phyloP scores from a whole-genome alignment of 2,329 filamentous ascomycete genomes.

The Colletotrichum aenigma region DNA sequence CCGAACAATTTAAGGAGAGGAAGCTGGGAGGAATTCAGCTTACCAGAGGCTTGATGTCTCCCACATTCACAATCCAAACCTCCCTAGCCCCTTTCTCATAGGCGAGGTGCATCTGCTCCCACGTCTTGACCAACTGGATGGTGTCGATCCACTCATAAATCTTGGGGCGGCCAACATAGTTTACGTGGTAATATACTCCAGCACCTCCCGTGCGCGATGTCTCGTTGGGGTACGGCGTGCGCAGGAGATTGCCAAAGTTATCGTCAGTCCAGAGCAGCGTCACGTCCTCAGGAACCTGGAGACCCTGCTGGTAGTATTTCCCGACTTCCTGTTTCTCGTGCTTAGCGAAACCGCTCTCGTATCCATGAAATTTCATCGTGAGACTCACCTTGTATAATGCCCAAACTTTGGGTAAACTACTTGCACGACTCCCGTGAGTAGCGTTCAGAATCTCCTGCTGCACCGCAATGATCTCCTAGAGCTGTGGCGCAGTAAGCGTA shows the following conservation, averaged over 20 bases:
- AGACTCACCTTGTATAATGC: constrained; percentile 54
- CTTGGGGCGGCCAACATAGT: constrained; percentile 62
- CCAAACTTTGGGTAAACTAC: constrained; percentile 58
- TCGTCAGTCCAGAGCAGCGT: constrained; percentile 69
- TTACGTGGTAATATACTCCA: constrained; percentile 62
- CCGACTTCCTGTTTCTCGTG: constrained; percentile 42
- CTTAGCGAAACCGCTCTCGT: background rate
- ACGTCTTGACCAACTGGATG: constrained; percentile 67
- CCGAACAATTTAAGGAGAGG: rapidly evolving
- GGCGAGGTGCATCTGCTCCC: constrained; percentile 68
- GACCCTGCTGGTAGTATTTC: constrained; percentile 61
- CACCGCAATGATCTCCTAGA: constrained; percentile 42
- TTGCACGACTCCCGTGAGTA: constrained; percentile 21
- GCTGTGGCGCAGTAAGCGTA: background rate
- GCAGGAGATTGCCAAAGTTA: constrained; percentile 64
- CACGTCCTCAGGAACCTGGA: constrained; percentile 65
- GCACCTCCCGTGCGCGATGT: constrained; percentile 57
- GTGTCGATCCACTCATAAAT: constrained; percentile 71
- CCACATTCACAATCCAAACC: constrained; percentile 69
- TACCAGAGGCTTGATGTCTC: constrained; percentile 62
- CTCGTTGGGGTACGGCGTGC: constrained; percentile 61
- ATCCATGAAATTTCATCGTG: background rate
- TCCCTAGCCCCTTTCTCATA: constrained; percentile 56
- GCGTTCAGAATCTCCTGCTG: constrained; percentile 26
- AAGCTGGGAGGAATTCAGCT: rapidly evolving